A percentile compares a stretch with the other conserved stretches of the same genome.
Conservation (phyloP, 2,329 filamentous ascomycete species). For the Aspergillus niger region DNA sequence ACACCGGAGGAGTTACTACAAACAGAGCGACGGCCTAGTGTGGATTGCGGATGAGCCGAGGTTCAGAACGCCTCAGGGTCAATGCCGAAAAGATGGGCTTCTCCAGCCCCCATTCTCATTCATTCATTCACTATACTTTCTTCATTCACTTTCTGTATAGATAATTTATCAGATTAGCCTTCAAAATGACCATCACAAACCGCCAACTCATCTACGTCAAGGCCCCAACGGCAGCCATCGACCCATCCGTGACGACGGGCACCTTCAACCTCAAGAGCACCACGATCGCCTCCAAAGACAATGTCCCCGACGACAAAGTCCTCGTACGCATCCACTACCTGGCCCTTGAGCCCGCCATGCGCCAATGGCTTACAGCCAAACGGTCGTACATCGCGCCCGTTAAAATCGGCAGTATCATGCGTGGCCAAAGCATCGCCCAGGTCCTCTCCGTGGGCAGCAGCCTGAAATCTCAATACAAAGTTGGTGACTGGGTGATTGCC, state of each 20-base stretch:
- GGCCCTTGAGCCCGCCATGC: conserved; percentile 74
- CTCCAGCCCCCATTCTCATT: not conserved
- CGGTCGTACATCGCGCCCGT: conserved; percentile 70
- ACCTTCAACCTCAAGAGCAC: conserved; percentile 39
- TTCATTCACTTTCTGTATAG: conserved; percentile 3
- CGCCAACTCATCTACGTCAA: conserved; percentile 42
- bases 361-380: conserved; percentile 65
- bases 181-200: conserved; percentile 31
- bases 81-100: not conserved
- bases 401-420: conserved; percentile 68
- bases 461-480: conserved; percentile 30
- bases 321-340: conserved; percentile 64
- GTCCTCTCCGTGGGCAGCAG: conserved; percentile 59
- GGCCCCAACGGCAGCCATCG: conserved; percentile 36
- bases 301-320: conserved; percentile 57
- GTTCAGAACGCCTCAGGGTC: not conserved
- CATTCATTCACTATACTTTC: not conserved
- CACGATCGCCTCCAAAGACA: conserved; percentile 21
- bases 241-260: conserved; percentile 37
- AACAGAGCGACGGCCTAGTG: conserved; percentile 6
- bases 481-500: conserved; percentile 54
- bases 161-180: no score
- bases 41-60: conserved; percentile 5
- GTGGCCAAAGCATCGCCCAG: conserved; percentile 61
- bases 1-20: conserved; percentile 1